Percentiles rank a stretch among this genome's conserved stretches.
Conservation (phyloP, 2,329 filamentous ascomycete genomes). For the Massarina eburnea region DNA sequence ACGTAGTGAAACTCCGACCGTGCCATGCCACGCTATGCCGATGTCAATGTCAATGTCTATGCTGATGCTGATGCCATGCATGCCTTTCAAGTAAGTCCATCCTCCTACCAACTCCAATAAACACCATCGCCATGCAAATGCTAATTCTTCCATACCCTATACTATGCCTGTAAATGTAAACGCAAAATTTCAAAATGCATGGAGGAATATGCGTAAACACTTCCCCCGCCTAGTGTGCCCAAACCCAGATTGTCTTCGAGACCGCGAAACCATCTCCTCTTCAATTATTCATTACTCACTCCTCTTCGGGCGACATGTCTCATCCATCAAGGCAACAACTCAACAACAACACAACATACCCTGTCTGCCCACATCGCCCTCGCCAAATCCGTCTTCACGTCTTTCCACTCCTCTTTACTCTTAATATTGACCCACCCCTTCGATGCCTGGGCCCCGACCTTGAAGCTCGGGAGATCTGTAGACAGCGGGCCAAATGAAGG, state of each 20-base stretch:
- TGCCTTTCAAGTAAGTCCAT: neutral
- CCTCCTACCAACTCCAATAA: too few relatives aligned
- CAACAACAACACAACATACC: conserved; percentile 31
- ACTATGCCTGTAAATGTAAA: too few relatives aligned
- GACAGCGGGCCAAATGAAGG: neutral
- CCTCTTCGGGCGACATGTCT: neutral
- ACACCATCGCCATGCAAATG: neutral
- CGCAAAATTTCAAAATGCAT: too few relatives aligned
- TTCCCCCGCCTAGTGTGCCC: too few relatives aligned
- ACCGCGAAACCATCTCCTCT: neutral
- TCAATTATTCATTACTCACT: neutral
- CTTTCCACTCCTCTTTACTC: conserved; percentile 27
- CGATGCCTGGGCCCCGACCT: conserved; percentile 26
- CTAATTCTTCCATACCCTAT: neutral
- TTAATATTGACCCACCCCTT: conserved; percentile 25
- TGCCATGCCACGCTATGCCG: neutral
- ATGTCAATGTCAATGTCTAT: neutral
- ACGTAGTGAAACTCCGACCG: too few relatives aligned
- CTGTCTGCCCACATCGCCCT: conserved; percentile 36
- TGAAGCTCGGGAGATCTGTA: conserved; percentile 18
- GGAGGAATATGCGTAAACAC: neutral
- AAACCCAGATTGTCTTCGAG: too few relatives aligned
- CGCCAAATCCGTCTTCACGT: conserved; percentile 26
- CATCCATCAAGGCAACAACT: conserved; percentile 14
- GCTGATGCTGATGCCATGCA: neutral